Conservation (phyloP, 1,284 basidiomycete species). For the Xanthoconium separans region DNA sequence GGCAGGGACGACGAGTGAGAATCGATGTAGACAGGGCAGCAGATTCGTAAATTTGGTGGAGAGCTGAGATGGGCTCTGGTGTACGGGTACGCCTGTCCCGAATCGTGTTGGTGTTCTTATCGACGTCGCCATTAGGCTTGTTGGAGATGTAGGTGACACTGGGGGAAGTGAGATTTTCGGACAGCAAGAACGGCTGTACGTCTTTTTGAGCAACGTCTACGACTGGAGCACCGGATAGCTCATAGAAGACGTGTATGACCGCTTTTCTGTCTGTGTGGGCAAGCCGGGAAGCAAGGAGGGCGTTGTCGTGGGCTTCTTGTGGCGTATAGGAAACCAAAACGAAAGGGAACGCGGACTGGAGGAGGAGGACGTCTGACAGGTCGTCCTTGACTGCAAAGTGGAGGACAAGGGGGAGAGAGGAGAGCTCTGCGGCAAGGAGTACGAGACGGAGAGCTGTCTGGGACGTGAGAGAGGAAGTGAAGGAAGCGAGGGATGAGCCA, state of each 20-base stretch:
- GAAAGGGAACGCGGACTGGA: slow-evolving; percentile 58
- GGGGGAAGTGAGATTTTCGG: slow-evolving; percentile 34
- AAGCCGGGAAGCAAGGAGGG: slow-evolving; percentile 67
- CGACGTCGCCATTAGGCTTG: slow-evolving; percentile 6
- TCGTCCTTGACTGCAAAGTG: slow-evolving; percentile 51
- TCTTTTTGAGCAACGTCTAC: slow-evolving; percentile 57
- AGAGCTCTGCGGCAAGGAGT: slow-evolving; percentile 46
- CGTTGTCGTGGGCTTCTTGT: slow-evolving; percentile 72
- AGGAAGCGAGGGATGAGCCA: slow-evolving; percentile 47
- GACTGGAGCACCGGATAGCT: slow-evolving; percentile 36
- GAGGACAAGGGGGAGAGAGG: slow-evolving; percentile 46
- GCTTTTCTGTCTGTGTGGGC: slow-evolving; percentile 57
- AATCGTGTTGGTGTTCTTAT: neutral
- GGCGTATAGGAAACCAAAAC: slow-evolving; percentile 62
- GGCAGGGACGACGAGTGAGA: slow-evolving; percentile 60
- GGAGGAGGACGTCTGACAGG: slow-evolving; percentile 56
- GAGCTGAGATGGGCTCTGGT: slow-evolving; percentile 13
- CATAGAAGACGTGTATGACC: slow-evolving; percentile 83
- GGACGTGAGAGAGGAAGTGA: slow-evolving; percentile 37
- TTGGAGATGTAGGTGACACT: slow-evolving; percentile 34
- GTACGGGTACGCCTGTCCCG: slow-evolving; percentile 17
- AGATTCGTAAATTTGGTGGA: slow-evolving; percentile 61
- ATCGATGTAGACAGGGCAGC: slow-evolving; percentile 63
- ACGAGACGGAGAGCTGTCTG: slow-evolving; percentile 42
- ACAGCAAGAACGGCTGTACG: slow-evolving; percentile 57